A percentile compares a stretch with the other conserved stretches of the same genome.
Evolutionary conservation across 345 rosid genomes (phyloP).

Genomic region (Melastoma malabathricum): DNA sequence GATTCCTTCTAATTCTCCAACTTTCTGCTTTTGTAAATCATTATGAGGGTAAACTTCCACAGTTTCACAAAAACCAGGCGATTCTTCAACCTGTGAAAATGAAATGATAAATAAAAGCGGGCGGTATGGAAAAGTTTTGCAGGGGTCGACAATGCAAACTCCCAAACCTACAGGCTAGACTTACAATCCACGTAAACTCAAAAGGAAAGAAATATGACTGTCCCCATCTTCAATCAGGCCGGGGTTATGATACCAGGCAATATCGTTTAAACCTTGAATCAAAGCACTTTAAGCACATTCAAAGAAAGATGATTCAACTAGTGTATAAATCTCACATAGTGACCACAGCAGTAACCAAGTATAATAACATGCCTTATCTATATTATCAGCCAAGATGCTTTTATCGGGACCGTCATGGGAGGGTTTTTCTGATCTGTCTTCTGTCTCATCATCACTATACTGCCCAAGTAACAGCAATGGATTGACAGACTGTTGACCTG

Average conservation of each 20-base stretch:
- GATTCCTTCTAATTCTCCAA: constrained; percentile 16
- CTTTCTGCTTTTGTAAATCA: constrained; percentile 16
- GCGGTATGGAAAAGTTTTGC: neutral
- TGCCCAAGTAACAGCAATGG: constrained; percentile 86
- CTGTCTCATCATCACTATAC: constrained; percentile 80
- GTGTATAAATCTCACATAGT: too few relatives aligned
- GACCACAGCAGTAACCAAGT: too few relatives aligned
- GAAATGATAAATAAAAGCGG: neutral
- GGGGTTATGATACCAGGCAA: too few relatives aligned
- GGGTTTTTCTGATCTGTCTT: constrained; percentile 30
- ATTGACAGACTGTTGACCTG: constrained; percentile 69
- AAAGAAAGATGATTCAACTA: too few relatives aligned
- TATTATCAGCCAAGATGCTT: constrained; percentile 19
- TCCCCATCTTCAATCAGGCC: too few relatives aligned
- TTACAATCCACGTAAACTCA: too few relatives aligned
- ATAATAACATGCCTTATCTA: constrained; percentile 37
- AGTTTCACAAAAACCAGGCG: constrained; percentile 17
- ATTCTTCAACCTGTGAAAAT: constrained; percentile 31
- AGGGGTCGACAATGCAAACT: too few relatives aligned
- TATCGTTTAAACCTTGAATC: too few relatives aligned
- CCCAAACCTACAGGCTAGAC: too few relatives aligned
- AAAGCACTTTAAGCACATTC: too few relatives aligned
- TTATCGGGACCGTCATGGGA: constrained; percentile 16
- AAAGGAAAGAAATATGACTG: too few relatives aligned
- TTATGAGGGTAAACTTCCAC: constrained; percentile 15